phyloP scores from a whole-genome alignment of 257 asterid genomes.

The Misopates orontium region DNA sequence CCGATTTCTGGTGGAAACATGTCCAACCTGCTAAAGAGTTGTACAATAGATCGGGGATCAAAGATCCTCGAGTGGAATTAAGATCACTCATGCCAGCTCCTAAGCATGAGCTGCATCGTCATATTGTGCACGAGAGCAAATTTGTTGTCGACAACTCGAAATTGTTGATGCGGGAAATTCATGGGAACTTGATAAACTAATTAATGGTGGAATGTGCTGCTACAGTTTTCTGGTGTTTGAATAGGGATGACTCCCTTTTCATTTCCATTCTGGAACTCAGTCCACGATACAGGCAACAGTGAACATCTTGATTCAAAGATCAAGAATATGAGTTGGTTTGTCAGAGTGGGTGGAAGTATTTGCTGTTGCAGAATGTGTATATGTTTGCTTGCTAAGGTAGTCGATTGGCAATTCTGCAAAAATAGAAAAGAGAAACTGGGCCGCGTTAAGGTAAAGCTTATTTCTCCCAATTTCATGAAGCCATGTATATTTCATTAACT shows the following conservation, averaged over 20 bases:
- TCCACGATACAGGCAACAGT: neutral
- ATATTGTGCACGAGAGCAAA: slow-evolving; percentile 56
- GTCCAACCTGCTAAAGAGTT: slow-evolving; percentile 80
- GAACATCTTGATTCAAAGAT: neutral
- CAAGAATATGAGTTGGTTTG: slow-evolving; percentile 8
- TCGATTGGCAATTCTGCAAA: slow-evolving; percentile 9
- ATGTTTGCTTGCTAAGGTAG: slow-evolving; percentile 8
- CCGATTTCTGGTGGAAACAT: slow-evolving; percentile 94
- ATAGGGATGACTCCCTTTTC: slow-evolving; percentile 5
- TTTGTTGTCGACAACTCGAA: slow-evolving; percentile 48
- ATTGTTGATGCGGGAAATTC: slow-evolving; percentile 56
- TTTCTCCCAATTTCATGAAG: neutral
- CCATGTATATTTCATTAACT: neutral
- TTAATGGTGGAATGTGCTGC: slow-evolving; percentile 1
- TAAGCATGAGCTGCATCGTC: slow-evolving; percentile 48
- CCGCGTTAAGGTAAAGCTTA: slow-evolving; percentile 15
- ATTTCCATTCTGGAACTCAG: neutral
- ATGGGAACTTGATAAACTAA: slow-evolving; percentile 46
- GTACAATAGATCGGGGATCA: slow-evolving; percentile 39
- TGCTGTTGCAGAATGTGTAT: neutral
- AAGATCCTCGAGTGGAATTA: slow-evolving; percentile 56
- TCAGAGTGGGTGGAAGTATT: slow-evolving; percentile 4
- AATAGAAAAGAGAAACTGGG: neutral
- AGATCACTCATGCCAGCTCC: slow-evolving; percentile 53
- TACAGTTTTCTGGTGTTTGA: slow-evolving; percentile 4